Evolutionary conservation across 805 yeast species (phyloP).

Genomic region (Candida koratica): DNA sequence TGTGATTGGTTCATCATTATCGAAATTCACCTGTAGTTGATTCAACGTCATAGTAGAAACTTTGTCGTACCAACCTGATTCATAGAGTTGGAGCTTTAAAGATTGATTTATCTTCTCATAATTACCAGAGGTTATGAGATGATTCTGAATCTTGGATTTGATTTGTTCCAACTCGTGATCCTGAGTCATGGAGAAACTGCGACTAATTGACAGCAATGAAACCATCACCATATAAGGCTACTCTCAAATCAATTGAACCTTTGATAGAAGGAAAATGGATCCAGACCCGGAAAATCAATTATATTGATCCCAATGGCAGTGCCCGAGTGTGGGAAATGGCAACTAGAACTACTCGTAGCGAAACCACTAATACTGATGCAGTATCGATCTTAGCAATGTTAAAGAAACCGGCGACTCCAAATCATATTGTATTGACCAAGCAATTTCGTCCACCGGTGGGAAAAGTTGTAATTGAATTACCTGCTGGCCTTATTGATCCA

Average conservation of each 20-base stretch:
- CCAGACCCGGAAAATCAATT: slow-evolving; percentile 59
- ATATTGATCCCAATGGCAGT: slow-evolving; percentile 66
- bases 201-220: slow-evolving; percentile 10
- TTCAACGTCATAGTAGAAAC: slow-evolving; percentile 54
- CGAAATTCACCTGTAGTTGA: slow-evolving; percentile 36
- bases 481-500: slow-evolving; percentile 92
- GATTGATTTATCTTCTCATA: slow-evolving; percentile 69
- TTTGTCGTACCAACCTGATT: slow-evolving; percentile 84
- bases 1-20: slow-evolving; percentile 29
- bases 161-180: slow-evolving; percentile 39
- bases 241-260: slow-evolving; percentile 29
- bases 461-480: slow-evolving; percentile 87
- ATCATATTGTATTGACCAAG: slow-evolving; percentile 60
- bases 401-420: slow-evolving; percentile 36
- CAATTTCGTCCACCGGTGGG: slow-evolving; percentile 92
- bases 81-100: slow-evolving; percentile 60
- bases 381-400: slow-evolving; percentile 84
- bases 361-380: slow-evolving; percentile 66
- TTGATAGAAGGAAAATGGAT: slow-evolving; percentile 42
- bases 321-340: slow-evolving; percentile 89
- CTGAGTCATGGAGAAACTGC: slow-evolving; percentile 18
- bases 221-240: slow-evolving; percentile 36
- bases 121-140: slow-evolving; percentile 71
- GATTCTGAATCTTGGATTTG: slow-evolving; percentile 62
- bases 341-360: slow-evolving; percentile 67